Conservation (phyloP, 2,329 filamentous ascomycete genomes). For the Trichothecium sympodiale region DNA sequence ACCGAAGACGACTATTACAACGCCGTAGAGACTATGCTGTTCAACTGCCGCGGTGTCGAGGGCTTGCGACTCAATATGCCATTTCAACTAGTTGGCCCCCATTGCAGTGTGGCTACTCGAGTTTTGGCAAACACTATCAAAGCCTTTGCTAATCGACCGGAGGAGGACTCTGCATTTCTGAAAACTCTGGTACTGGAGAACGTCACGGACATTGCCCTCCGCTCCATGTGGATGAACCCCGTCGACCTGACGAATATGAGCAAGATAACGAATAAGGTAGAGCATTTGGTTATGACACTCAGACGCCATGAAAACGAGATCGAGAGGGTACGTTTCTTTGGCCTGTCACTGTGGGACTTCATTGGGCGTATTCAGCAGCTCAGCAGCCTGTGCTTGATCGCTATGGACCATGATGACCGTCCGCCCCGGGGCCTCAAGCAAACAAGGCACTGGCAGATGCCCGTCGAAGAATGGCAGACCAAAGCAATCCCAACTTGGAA, state of each 20-base stretch:
- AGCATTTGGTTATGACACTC: constrained; percentile 34
- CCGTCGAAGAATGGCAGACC: constrained; percentile 26
- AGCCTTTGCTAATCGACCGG: constrained; percentile 31
- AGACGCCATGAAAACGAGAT: constrained; percentile 30
- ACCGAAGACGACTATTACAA: constrained; percentile 35
- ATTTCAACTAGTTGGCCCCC: constrained; percentile 35
- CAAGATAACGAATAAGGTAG: constrained; percentile 25
- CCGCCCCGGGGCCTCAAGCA: constrained; percentile 24
- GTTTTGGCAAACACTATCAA: constrained; percentile 42
- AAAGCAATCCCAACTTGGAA: constrained; percentile 25
- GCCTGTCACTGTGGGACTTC: constrained; percentile 36
- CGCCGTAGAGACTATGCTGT: constrained; percentile 29
- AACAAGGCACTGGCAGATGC: constrained; percentile 23
- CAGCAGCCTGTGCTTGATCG: constrained; percentile 35
- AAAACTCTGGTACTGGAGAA: constrained; percentile 39
- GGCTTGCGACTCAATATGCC: constrained; percentile 39
- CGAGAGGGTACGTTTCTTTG: constrained; percentile 24
- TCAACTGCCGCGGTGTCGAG: constrained; percentile 30
- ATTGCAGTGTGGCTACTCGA: constrained; percentile 35
- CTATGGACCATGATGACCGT: constrained; percentile 29
- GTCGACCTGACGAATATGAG: constrained; percentile 39
- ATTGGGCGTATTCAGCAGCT: constrained; percentile 32
- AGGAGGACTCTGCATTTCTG: constrained; percentile 30
- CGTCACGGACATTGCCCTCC: constrained; percentile 34
- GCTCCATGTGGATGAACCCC: constrained; percentile 38